Evolutionary conservation across 2,329 filamentous ascomycete genomes (phyloP).

Genomic region (Fusarium dimerum): DNA sequence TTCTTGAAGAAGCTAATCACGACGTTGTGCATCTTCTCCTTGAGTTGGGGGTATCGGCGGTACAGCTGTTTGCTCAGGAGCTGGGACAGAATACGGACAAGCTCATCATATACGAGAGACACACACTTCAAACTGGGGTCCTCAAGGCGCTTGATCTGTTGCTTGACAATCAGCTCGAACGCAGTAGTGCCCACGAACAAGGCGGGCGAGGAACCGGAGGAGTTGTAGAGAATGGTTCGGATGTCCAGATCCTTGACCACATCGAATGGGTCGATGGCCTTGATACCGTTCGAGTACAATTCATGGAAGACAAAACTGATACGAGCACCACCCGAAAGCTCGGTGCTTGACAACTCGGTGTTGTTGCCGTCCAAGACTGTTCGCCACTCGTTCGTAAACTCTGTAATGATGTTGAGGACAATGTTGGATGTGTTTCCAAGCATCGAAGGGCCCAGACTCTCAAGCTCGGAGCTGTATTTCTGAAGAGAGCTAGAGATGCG

Average conservation of each 20-base stretch:
- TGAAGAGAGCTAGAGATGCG: constrained; percentile 91
- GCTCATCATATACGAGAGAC: constrained; percentile 93
- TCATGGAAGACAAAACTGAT: constrained; percentile 99
- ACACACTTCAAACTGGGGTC: constrained; percentile 98
- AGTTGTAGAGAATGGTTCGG: constrained; percentile 96
- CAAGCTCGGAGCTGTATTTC: constrained; percentile 84
- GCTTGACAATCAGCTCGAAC: constrained; percentile 98
- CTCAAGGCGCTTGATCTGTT: constrained; percentile 95
- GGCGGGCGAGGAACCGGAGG: constrained; percentile 94
- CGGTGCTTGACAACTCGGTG: constrained; percentile 89
- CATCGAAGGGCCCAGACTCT: constrained; percentile 86
- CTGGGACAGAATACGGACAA: constrained; percentile 92
- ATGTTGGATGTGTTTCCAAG: constrained; percentile 96
- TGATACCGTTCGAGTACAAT: constrained; percentile 94
- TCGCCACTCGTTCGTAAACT: constrained; percentile 97
- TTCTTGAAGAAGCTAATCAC: constrained; percentile 98
- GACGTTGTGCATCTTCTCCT: constrained; percentile 94
- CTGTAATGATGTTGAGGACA: constrained; percentile 96
- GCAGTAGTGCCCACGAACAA: constrained; percentile 96
- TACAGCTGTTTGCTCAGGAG: constrained; percentile 87
- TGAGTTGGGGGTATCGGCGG: constrained; percentile 87
- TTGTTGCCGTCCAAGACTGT: constrained; percentile 96
- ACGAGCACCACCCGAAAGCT: constrained; percentile 93
- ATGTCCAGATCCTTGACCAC: constrained; percentile 97
- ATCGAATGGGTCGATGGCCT: constrained; percentile 97